Evolutionary conservation across 1,284 basidiomycete species (phyloP), one percentile per base, ranked within the genome.

Genomic region (Athelia sp.): DNA sequence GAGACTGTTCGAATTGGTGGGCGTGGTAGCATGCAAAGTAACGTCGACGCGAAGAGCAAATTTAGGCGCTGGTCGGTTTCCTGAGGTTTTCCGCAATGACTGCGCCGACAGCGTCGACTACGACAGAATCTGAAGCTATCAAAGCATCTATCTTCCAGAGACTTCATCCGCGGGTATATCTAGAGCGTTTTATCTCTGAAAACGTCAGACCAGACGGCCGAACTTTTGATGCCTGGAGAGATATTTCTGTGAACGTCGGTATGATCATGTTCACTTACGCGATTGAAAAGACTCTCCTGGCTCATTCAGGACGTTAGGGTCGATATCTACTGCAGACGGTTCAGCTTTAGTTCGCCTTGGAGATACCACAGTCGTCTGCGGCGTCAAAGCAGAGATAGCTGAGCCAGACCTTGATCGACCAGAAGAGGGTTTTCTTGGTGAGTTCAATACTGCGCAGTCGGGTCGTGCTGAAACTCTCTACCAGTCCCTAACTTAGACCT

Each of bases 311-410:
- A 48, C 13, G 23, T 15, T 48, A 84, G 90, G 90, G 48, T 95
- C 93, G 1, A 89, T 98, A 67, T 86, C 87, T 0, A 95, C 93
- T 0, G 92, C 94, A 0, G 78, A 94, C 56, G 93, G 93, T 0
- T 96, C 93, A 2, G 83, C 93, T 0, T 81, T 98, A 23, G 90
- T 97, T 11, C 75, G 90, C n/a, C 65, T 96, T 53, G 94, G 94
- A 21, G 80, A 90, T 49, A 96, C 94, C 11, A 95, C 91, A 0
- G 76, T 98, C 26, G 87, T 97, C 0, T 96, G 93, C 60, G 94
- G 94, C 1, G 81, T 98, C 57, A 96, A 95, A 63, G 92, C 90
- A n/a, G 93, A 98, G 68, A 87, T 94, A 38, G 86, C 92, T 31
- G 88, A 93, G 59, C 93, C 94, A 4, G 87, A 89, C 56, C 66